Evolutionary conservation across 2,329 filamentous ascomycete species (phyloP).

Genomic region (Nothophoma quercina): DNA sequence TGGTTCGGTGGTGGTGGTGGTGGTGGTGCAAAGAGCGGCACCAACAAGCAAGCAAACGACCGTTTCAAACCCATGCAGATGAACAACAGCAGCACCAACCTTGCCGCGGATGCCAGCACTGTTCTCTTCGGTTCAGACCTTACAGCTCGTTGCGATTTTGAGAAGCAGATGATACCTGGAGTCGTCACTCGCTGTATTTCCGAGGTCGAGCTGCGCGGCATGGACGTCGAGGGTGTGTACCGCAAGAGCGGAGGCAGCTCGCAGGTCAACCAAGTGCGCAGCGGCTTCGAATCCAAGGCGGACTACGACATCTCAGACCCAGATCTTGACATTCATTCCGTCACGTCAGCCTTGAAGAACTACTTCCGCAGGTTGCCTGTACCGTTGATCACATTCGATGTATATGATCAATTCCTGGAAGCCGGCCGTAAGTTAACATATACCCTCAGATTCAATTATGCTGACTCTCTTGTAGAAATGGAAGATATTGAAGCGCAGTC

Average conservation of each 20-base stretch:
- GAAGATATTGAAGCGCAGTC: conserved; percentile 58
- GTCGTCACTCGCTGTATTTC: conserved; percentile 95
- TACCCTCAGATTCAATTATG: not conserved
- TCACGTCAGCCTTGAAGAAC: conserved; percentile 95
- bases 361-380: conserved; percentile 94
- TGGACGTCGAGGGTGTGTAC: conserved; percentile 98
- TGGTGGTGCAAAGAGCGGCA: conserved; percentile 27
- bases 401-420: conserved; percentile 89
- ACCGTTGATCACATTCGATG: conserved; percentile 88
- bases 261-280: conserved; percentile 87
- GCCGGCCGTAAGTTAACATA: conserved; percentile 68
- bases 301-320: conserved; percentile 94
- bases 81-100: conserved; percentile 55
- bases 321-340: conserved; percentile 91
- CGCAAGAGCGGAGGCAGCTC: conserved; percentile 94
- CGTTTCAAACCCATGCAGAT: conserved; percentile 45
- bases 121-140: conserved; percentile 90
- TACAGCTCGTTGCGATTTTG: conserved; percentile 82
- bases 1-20: conserved; percentile 43
- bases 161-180: conserved; percentile 86
- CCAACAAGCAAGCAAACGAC: conserved; percentile 24
- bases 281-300: conserved; percentile 85
- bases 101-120: conserved; percentile 45
- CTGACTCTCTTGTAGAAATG: conserved; percentile 60
- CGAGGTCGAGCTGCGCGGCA: conserved; percentile 90